Base-by-base conservation (phyloP, 2,329 filamentous ascomycete species). In the Trichoderma pleuroti region DNA sequence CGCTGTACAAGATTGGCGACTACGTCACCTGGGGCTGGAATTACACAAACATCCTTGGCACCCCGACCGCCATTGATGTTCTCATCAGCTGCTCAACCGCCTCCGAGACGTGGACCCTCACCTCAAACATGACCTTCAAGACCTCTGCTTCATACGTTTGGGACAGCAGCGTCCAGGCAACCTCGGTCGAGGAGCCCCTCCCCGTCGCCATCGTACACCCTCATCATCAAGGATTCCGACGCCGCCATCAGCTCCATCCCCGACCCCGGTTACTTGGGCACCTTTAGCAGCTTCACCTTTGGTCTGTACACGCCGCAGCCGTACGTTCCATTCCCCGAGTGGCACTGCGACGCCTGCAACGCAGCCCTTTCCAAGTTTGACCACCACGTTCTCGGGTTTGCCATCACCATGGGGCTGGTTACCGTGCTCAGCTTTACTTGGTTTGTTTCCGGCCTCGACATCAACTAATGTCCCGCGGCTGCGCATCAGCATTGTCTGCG, bases 21-120 rank as follows among this genome's bases (percentile, higher is more conserved):
- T 82, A 82, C 57, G 81, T 90, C 56, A 90, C 87, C 16, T 88
- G 87, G 79, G 84, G 80, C 60, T 91, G 88, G 88, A 91, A 91
- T 80, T 91, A 90, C 81, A 91, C 89, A 4, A 85, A 85, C 57
- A 78, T 91, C 34, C 82, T 84, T 69, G 87, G 81, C 30, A 86
- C 83, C 1, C 89, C 89, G 2, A 88, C 86, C 4, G 88, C 87
- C 52, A 76, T 91, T 70, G 87, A 91, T 73, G 82, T 91, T 16
- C 78, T 90, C 70, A 82, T 88, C 39, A 87, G 86, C 73, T 89
- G 86, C 81, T 85, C 85, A 52, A 78, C 78, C 9, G 86, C 83
- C 57, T 79, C 82, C 24, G 82, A 84, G 72, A 85, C 87, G 2
- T 91, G 86, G 82, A 91, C 88, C 18, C 81, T 91, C 57, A 88